Evolutionary conservation across 331 rosid genomes (phyloP).

Genomic region (Quercus phellos): DNA sequence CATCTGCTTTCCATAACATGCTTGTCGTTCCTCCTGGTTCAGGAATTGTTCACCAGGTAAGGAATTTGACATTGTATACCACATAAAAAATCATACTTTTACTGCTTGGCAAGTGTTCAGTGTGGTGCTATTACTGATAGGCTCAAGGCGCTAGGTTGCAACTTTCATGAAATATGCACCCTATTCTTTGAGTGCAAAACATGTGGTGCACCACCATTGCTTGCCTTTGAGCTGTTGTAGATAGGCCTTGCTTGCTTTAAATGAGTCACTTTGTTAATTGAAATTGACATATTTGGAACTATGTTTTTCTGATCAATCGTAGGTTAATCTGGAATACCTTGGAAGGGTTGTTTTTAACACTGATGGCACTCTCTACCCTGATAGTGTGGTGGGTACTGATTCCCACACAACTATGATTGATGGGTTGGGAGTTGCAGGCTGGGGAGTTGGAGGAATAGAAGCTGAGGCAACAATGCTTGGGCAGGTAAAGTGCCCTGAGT

Average conservation of each 20-base stretch:
- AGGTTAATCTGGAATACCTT: constrained; percentile 30
- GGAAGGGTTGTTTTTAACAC: constrained; percentile 22
- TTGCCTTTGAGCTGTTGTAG: neutral
- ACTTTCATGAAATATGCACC: neutral
- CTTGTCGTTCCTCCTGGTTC: constrained; percentile 24
- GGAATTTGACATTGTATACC: neutral
- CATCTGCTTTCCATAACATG: constrained; percentile 29
- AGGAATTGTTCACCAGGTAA: constrained; percentile 30
- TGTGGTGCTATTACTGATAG: neutral
- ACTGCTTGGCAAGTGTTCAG: neutral
- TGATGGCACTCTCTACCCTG: constrained; percentile 20
- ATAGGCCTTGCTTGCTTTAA: neutral
- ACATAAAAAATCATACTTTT: neutral
- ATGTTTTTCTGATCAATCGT: neutral
- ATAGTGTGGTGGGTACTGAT: constrained; percentile 26
- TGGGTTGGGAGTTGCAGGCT: constrained; percentile 26
- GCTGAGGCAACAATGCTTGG: constrained; percentile 36
- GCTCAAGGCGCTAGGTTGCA: neutral
- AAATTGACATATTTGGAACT: neutral
- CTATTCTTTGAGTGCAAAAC: neutral
- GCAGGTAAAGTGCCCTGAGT: constrained; percentile 2
- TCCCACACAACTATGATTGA: constrained; percentile 29
- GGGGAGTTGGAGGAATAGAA: constrained; percentile 32
- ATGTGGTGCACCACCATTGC: neutral
- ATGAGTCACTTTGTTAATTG: neutral